A percentile compares a stretch with the other conserved stretches of the same genome.
phyloP scores from a whole-genome alignment of 1,284 basidiomycete species.

The Puccinia horiana region DNA sequence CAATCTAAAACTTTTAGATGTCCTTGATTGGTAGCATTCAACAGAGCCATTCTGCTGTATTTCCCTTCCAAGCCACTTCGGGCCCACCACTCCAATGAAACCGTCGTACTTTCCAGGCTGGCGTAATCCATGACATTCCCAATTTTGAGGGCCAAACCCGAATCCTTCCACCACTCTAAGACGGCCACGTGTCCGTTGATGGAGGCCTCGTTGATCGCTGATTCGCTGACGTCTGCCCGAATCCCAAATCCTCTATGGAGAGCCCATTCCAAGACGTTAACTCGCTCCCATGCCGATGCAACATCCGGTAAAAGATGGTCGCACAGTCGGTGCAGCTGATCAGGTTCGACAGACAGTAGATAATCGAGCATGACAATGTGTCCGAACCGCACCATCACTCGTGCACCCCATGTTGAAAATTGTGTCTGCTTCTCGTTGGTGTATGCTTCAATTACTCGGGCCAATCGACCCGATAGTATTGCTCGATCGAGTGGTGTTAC shows the following conservation, averaged over 20 bases:
- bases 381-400: conserved; percentile 69
- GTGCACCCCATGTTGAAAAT: conserved; percentile 70
- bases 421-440: conserved; percentile 63
- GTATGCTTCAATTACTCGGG: conserved; percentile 61
- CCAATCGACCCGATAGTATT: conserved; percentile 68
- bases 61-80: conserved; percentile 70
- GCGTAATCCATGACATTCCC: conserved; percentile 78
- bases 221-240: conserved; percentile 35
- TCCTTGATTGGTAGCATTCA: conserved; percentile 74
- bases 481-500: conserved; percentile 70
- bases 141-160: conserved; percentile 69
- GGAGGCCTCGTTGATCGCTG: conserved; percentile 51
- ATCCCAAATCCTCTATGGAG: conserved; percentile 54
- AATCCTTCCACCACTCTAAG: conserved; percentile 74
- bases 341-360: conserved; percentile 66
- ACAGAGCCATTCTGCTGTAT: conserved; percentile 72
- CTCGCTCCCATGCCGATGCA: conserved; percentile 55
- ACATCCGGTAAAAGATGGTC: conserved; percentile 55
- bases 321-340: conserved; percentile 51
- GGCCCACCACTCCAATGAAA: conserved; percentile 75
- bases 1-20: conserved; percentile 75
- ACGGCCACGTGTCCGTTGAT: conserved; percentile 64
- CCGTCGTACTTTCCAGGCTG: conserved; percentile 65
- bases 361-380: conserved; percentile 73
- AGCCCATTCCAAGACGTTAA: conserved; percentile 63